These are phyloP conservation scores for Colletotrichum sp. DNA, from an alignment of 2,329 filamentous ascomycete genomes.

Conservation along the genomic window DNA sequence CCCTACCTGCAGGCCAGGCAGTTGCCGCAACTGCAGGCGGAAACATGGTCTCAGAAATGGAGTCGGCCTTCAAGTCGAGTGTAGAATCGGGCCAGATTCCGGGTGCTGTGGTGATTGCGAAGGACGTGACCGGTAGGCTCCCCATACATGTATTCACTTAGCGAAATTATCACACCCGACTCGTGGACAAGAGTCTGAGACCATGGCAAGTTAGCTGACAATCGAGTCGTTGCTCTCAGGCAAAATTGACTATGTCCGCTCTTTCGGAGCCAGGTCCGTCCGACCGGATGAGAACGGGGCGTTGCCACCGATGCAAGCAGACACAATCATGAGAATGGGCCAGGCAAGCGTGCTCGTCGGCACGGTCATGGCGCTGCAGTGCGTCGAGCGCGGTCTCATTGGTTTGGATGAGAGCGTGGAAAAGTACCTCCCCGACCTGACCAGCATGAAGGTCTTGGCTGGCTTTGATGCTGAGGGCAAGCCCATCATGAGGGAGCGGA, in stretches of 20 bases:
- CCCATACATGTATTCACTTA: not conserved
- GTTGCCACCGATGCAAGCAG: slow-evolving; percentile 32
- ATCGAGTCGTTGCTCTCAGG: not conserved
- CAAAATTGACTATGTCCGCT: slow-evolving; percentile 5
- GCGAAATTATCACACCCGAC: not conserved
- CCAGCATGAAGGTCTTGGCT: slow-evolving; percentile 50
- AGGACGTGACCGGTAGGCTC: not conserved
- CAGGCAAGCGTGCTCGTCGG: slow-evolving; percentile 51
- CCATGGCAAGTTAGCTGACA: not conserved
- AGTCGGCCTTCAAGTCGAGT: not conserved
- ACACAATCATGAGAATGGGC: slow-evolving; percentile 39
- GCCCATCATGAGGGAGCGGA: slow-evolving; percentile 35
- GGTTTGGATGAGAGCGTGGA: slow-evolving; percentile 50
- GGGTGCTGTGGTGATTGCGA: not conserved
- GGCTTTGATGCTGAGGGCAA: slow-evolving; percentile 48
- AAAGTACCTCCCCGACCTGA: slow-evolving; percentile 51
- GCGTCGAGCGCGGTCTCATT: slow-evolving; percentile 57
- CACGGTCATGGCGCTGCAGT: slow-evolving; percentile 55
- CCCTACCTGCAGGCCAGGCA: not conserved
- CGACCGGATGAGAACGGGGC: slow-evolving; percentile 25
- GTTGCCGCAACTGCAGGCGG: not conserved
- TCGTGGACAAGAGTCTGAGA: not conserved
- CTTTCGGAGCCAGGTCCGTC: not conserved
- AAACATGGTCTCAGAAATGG: not conserved
- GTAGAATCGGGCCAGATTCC: not conserved